Conservation (phyloP, 208 protist genomes). For the Trypanosoma caninum region DNA sequence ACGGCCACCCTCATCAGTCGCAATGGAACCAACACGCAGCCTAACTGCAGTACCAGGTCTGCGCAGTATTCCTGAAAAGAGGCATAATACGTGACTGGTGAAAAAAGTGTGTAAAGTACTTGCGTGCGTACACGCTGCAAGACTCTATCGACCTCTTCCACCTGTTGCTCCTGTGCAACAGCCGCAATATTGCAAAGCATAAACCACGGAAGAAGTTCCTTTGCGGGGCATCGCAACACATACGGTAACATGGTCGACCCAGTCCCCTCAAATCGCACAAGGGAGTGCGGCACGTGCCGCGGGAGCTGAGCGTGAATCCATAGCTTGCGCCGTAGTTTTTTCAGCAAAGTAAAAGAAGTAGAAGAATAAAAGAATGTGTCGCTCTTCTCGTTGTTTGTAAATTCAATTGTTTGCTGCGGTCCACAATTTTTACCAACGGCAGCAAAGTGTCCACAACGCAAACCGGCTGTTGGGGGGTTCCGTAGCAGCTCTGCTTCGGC, state of each 20-base stretch:
- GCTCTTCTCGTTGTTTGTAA: too few relatives aligned
- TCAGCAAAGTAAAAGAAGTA: slow-evolving; percentile 19
- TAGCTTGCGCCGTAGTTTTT: slow-evolving; percentile 51
- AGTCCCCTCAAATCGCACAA: slow-evolving; percentile 48
- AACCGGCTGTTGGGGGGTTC: slow-evolving; percentile 23
- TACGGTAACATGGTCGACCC: slow-evolving; percentile 26
- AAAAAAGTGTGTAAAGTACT: slow-evolving; percentile 26
- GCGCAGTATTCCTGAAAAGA: slow-evolving; percentile 30
- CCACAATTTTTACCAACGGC: too few relatives aligned
- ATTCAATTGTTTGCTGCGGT: too few relatives aligned
- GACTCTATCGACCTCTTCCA: background rate
- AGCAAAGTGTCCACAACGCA: slow-evolving; percentile 5
- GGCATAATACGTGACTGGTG: slow-evolving; percentile 19
- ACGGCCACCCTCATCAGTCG: slow-evolving; percentile 29
- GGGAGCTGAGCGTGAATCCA: slow-evolving; percentile 50
- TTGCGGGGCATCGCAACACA: slow-evolving; percentile 31
- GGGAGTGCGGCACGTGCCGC: slow-evolving; percentile 33
- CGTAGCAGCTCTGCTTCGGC: slow-evolving; percentile 20
- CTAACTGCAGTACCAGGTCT: slow-evolving; percentile 23
- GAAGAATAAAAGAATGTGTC: too few relatives aligned
- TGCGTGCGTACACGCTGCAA: slow-evolving; percentile 6
- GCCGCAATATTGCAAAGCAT: slow-evolving; percentile 19
- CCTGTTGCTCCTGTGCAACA: background rate
- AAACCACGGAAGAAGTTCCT: slow-evolving; percentile 30
- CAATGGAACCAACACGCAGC: slow-evolving; percentile 17